A percentile compares a stretch with the other conserved stretches of the same genome.
These are phyloP conservation scores for Kwoniella botswanensis DNA, from an alignment of 768 basidiomycete species.

Conservation along the genomic window DNA sequence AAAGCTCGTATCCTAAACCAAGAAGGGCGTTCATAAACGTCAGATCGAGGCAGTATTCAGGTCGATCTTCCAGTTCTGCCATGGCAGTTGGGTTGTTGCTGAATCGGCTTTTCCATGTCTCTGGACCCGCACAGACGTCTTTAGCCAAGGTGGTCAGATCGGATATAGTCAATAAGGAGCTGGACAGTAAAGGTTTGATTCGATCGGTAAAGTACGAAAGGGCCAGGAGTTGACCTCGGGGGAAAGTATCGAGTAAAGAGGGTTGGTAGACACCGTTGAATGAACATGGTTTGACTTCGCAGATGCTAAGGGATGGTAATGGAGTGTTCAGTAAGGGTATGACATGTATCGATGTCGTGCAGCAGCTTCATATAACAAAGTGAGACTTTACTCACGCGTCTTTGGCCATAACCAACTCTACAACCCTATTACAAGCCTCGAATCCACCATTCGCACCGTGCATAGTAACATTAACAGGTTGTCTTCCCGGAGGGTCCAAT, in stretches of 20 bases:
- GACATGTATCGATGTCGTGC: no score
- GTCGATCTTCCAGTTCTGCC: conserved; percentile 76
- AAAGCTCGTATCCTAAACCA: conserved; percentile 88
- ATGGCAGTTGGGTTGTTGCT: conserved; percentile 61
- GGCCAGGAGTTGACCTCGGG: conserved; percentile 80
- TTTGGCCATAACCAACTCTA: conserved; percentile 91
- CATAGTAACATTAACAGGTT: conserved; percentile 76
- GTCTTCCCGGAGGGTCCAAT: conserved; percentile 63
- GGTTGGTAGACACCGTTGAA: conserved; percentile 99
- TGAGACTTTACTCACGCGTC: conserved; percentile 70
- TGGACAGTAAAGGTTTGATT: conserved; percentile 72
- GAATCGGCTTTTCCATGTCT: conserved; percentile 64
- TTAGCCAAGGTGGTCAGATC: conserved; percentile 70
- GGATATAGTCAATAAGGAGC: conserved; percentile 62
- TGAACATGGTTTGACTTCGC: conserved; percentile 89
- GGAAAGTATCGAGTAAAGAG: conserved; percentile 84
- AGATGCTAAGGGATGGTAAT: conserved; percentile 64
- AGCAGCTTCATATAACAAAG: no score
- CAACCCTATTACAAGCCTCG: conserved; percentile 79
- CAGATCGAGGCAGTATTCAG: conserved; percentile 94
- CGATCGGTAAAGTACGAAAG: conserved; percentile 99
- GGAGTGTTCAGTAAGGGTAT: background rate
- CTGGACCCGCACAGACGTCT: conserved; percentile 73
- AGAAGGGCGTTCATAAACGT: conserved; percentile 93
- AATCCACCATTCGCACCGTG: conserved; percentile 80